A percentile compares a stretch with the other conserved stretches of the same genome.
These are phyloP conservation scores for Triangularia setosa DNA, from an alignment of 2,329 filamentous ascomycete species.

Conservation along the genomic window DNA sequence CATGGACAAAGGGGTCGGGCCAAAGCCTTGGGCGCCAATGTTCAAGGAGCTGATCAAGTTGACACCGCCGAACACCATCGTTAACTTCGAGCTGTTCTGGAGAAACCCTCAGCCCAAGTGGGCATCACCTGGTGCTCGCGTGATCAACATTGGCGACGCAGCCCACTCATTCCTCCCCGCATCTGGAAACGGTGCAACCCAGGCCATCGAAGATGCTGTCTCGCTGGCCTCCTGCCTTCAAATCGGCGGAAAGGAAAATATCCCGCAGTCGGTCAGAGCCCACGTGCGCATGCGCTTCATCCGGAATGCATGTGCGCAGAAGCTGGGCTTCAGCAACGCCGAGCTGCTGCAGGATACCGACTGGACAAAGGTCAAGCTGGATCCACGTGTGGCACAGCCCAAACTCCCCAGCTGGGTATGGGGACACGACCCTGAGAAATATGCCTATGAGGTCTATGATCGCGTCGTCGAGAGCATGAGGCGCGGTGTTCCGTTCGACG, in stretches of 20 bases:
- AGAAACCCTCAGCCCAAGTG: constrained; percentile 38
- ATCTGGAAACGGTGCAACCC: constrained; percentile 40
- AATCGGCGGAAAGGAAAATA: constrained; percentile 27
- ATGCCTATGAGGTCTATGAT: constrained; percentile 35
- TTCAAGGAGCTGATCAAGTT: constrained; percentile 35
- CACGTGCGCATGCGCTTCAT: constrained; percentile 36
- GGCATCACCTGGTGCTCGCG: constrained; percentile 33
- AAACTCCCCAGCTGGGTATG: constrained; percentile 37
- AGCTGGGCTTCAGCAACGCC: constrained; percentile 37
- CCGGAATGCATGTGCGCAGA: constrained; percentile 38
- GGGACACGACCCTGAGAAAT: constrained; percentile 36
- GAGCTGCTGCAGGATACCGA: constrained; percentile 36
- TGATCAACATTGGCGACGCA: constrained; percentile 38
- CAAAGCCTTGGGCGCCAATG: constrained; percentile 30
- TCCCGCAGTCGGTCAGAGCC: constrained; percentile 30
- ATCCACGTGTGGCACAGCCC: constrained; percentile 34
- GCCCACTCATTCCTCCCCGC: constrained; percentile 41
- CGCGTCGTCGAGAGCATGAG: constrained; percentile 32
- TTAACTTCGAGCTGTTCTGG: constrained; percentile 41
- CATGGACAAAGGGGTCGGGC: constrained; percentile 32
- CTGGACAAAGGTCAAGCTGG: constrained; percentile 34
- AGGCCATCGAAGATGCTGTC: constrained; percentile 41
- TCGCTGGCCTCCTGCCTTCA: constrained; percentile 37
- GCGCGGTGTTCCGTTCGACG: constrained; percentile 30
- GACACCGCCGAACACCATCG: constrained; percentile 24